Evolutionary conservation across 495 filamentous ascomycete species (phyloP).

Genomic region (Hyaloscypha finlandica): DNA sequence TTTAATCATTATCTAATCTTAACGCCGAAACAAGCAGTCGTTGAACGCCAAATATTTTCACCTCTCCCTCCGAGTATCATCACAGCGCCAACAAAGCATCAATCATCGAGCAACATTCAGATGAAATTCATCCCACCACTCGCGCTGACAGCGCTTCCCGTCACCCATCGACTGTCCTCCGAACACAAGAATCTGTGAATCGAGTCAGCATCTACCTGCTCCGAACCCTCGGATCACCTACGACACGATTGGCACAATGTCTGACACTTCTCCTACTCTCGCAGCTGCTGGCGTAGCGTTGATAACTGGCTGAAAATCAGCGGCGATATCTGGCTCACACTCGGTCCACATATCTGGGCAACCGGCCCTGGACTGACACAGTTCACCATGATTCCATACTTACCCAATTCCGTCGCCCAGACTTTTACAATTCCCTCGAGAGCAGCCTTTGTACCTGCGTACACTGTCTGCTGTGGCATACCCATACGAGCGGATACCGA

Average conservation of each 20-base stretch:
- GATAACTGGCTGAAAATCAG: conserved; percentile 13
- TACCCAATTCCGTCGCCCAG: conserved; percentile 40
- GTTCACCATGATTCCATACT: conserved; percentile 42
- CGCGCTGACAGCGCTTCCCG: conserved; percentile 20
- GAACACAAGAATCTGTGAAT: conserved; percentile 21
- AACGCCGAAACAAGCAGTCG: conserved; percentile 6
- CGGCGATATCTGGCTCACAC: conserved; percentile 50
- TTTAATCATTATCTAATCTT: conserved; percentile 22
- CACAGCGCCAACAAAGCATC: background rate
- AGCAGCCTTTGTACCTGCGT: conserved; percentile 29
- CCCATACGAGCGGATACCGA: conserved; percentile 18
- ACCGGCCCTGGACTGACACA: conserved; percentile 42
- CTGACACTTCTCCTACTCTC: conserved; percentile 26
- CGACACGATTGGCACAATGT: conserved; percentile 23
- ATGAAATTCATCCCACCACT: conserved; percentile 22
- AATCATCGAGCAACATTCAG: background rate
- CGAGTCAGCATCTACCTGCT: conserved; percentile 36
- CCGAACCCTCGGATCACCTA: background rate
- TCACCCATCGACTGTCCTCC: conserved; percentile 25
- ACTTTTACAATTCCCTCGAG: conserved; percentile 37
- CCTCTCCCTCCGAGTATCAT: background rate
- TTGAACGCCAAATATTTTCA: background rate
- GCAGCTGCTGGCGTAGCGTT: conserved; percentile 49
- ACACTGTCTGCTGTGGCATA: conserved; percentile 13
- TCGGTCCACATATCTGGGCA: conserved; percentile 39